A percentile compares a stretch with the other conserved stretches of the same genome.
Evolutionary conservation across 1,139 yeast species (phyloP).

Genomic region (Pichia sp.): DNA sequence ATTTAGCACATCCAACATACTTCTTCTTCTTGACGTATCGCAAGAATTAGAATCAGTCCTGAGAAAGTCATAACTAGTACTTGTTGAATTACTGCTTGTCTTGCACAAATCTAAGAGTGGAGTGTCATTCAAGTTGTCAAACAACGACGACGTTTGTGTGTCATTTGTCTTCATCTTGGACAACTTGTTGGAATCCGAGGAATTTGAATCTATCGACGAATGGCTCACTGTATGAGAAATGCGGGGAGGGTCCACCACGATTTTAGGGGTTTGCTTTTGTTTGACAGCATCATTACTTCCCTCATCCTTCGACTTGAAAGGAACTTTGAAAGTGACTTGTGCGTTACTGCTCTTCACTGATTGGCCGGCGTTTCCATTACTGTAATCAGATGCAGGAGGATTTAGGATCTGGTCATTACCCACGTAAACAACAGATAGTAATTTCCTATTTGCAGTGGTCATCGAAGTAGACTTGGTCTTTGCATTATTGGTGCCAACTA

Average conservation of each 20-base stretch:
- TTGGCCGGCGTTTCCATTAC: background rate
- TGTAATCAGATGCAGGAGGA: background rate
- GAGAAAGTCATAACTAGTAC: background rate
- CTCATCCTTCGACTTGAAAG: constrained; percentile 7
- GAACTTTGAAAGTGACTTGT: constrained; percentile 24
- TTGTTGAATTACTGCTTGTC: constrained; percentile 1
- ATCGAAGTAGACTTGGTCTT: constrained; percentile 28
- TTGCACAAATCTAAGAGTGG: constrained; percentile 13
- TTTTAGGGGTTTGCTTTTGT: background rate
- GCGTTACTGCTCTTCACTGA: constrained; percentile 5
- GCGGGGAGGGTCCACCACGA: background rate
- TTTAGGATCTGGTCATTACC: constrained; percentile 21
- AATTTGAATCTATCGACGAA: constrained; percentile 13
- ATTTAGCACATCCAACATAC: constrained; percentile 13
- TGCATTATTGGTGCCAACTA: constrained; percentile 26
- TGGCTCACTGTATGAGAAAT: background rate
- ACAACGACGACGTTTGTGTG: constrained; percentile 21
- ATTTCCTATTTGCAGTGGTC: constrained; percentile 22
- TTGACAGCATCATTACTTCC: background rate
- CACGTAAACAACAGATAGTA: constrained; percentile 28
- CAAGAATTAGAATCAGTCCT: background rate
- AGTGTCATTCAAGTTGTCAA: constrained; percentile 26
- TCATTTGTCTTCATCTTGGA: constrained; percentile 24
- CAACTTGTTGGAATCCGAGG: constrained; percentile 1
- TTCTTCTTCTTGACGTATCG: constrained; percentile 3